A percentile compares a stretch with the other conserved stretches of the same genome.
These are phyloP conservation scores for Austroboletus eburneus DNA, from an alignment of 768 basidiomycete species.

Conservation along the genomic window DNA sequence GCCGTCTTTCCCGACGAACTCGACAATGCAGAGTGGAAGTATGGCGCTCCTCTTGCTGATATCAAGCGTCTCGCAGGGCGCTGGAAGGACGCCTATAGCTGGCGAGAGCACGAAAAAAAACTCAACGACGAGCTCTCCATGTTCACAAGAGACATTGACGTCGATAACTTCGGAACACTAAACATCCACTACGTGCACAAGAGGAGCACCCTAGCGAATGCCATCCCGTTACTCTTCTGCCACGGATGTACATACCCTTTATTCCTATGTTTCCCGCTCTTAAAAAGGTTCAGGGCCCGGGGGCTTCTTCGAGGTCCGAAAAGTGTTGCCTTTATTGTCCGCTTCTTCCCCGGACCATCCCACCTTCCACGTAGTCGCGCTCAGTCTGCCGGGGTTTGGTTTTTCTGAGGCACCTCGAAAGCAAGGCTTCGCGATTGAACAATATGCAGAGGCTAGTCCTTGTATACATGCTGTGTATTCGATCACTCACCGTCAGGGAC, in stretches of 20 bases:
- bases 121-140: slow-evolving; percentile 53
- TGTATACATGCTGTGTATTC: background rate
- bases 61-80: slow-evolving; percentile 43
- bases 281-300: slow-evolving; percentile 50
- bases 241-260: slow-evolving; percentile 47
- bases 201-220: slow-evolving; percentile 39
- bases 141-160: slow-evolving; percentile 48
- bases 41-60: slow-evolving; percentile 48
- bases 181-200: slow-evolving; percentile 60
- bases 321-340: slow-evolving; percentile 52
- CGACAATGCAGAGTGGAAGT: slow-evolving; percentile 45
- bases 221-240: slow-evolving; percentile 57
- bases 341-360: slow-evolving; percentile 40
- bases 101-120: slow-evolving; percentile 47
- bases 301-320: slow-evolving; percentile 52
- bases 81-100: slow-evolving; percentile 55
- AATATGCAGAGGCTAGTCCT: slow-evolving; percentile 50
- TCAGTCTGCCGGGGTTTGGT: slow-evolving; percentile 57
- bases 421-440: slow-evolving; percentile 44
- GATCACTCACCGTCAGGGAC: slow-evolving; percentile 5
- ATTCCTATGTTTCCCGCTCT: background rate
- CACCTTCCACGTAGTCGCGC: slow-evolving; percentile 59
- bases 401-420: slow-evolving; percentile 56
- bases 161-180: slow-evolving; percentile 44
- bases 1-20: slow-evolving; percentile 56